Conservation (phyloP, 257 asterid species). For the Scutellaria barbata region DNA sequence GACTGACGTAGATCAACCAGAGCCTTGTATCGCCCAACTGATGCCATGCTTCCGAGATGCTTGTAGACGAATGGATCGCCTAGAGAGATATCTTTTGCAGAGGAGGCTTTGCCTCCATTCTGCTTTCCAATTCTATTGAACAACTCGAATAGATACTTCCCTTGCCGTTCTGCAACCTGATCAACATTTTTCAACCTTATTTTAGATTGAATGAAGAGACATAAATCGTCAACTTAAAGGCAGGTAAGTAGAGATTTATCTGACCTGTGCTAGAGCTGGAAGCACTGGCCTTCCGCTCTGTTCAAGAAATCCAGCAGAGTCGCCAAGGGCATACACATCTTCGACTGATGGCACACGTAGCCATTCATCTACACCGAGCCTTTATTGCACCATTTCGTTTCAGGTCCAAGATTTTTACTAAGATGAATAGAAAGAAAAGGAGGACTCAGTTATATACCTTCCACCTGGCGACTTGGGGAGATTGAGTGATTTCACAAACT, state of each 20-base stretch:
- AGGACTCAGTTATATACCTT: slow-evolving; percentile 51
- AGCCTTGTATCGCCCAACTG: slow-evolving; percentile 92
- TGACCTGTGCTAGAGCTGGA: slow-evolving; percentile 96
- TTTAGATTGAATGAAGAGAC: background rate
- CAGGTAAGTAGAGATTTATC: background rate
- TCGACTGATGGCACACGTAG: slow-evolving; percentile 79
- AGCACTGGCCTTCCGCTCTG: slow-evolving; percentile 78
- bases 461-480: slow-evolving; percentile 90
- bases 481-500: slow-evolving; percentile 62
- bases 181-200: background rate
- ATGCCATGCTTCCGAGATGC: slow-evolving; percentile 94
- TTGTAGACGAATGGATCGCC: slow-evolving; percentile 85
- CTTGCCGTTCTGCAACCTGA: slow-evolving; percentile 96
- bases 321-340: slow-evolving; percentile 90
- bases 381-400: slow-evolving; percentile 31
- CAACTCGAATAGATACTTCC: slow-evolving; percentile 74
- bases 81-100: slow-evolving; percentile 58
- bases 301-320: slow-evolving; percentile 92
- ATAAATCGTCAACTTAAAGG: background rate
- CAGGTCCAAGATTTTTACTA: background rate
- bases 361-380: slow-evolving; percentile 93
- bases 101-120: slow-evolving; percentile 72
- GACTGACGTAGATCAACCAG: slow-evolving; percentile 86
- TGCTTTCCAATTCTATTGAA: slow-evolving; percentile 60
- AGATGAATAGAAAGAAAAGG: slow-evolving; percentile 2